A percentile compares a stretch with the other conserved stretches of the same genome.
phyloP scores from a whole-genome alignment of 1,139 yeast genomes.

The Debaryomyces subglobosus region DNA sequence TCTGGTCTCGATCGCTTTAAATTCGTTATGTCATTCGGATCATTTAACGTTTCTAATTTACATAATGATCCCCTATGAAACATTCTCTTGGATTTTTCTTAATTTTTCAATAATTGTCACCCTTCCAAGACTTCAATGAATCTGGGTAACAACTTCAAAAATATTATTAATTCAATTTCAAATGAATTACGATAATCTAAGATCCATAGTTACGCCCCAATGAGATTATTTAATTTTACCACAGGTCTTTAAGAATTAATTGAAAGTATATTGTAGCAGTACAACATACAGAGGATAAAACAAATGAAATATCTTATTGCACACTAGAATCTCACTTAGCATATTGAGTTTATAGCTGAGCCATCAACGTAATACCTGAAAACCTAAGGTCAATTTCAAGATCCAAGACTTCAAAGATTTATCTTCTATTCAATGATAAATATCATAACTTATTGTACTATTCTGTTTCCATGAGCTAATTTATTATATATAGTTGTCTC shows the following conservation, averaged over 20 bases:
- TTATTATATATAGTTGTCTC: not conserved
- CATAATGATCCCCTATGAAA: not conserved
- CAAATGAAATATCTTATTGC: not conserved
- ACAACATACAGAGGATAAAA: not conserved
- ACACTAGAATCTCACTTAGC: not conserved
- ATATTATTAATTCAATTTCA: not conserved
- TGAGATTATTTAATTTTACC: not conserved
- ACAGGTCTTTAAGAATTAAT: not conserved
- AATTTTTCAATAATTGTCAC: not conserved
- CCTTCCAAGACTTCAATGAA: not conserved
- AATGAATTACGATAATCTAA: not conserved
- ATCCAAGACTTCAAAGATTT: not conserved
- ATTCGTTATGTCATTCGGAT: not conserved
- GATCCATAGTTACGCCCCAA: not conserved
- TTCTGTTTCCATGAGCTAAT: not conserved
- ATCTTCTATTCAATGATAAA: no score
- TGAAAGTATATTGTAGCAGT: not conserved
- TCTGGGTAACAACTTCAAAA: not conserved
- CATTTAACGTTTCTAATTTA: not conserved
- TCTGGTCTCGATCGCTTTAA: not conserved
- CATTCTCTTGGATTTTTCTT: not conserved
- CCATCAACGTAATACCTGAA: not conserved
- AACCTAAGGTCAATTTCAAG: not conserved
- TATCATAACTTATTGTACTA: no score
- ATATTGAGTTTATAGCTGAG: not conserved